Base-by-base conservation (phyloP, 2,329 filamentous ascomycete species). In the Phyllosticta citribraziliensis region DNA sequence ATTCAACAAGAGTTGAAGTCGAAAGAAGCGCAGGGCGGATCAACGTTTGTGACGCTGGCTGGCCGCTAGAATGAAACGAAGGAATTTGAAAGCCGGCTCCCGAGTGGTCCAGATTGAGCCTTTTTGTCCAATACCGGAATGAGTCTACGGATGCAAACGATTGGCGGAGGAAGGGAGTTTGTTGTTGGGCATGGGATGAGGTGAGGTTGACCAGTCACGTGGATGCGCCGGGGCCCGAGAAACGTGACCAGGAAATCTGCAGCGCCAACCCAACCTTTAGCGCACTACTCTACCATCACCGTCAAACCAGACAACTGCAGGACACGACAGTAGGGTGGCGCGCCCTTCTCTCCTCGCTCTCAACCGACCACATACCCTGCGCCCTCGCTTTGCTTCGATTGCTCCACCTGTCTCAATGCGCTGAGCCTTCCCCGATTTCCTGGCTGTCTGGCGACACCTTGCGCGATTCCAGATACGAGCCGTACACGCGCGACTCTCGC, bases 391-490 rank as follows among this genome's bases (percentile, higher is more conserved):
- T 52, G 17, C 20, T 27, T 40, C 27, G 14, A 8, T 27, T 22
- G 22, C 22, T 2, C 6, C 51, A 9, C 11, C 35, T 12, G 6
- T 22, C 51, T 52, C 58, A 60, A 60, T 60, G 58, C 58, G 20
- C 58, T 60, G 52, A 60, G 55, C 52, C 58, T 60, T 30, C 22
- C 50, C 35, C 58, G 17, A 54, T 52, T 40, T n/a, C 6, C 58
- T 53, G 52, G 58, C 52, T 60, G 17, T 60, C 58, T 53, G 55
- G 58, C 58, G 53, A 60, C 58, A 50, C 35, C 52, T 60, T 53
- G 58, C 33, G 33, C 33, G 33, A 14, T 12, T 40, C 10, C 33
- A 40, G 33, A 12, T 12, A 40, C 33, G 33, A 11, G 2, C 33
- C 33, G 9, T 17, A 40, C 33, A 40, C 5, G 33, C 33, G 33